phyloP scores from a whole-genome alignment of 192 early-diverging fungal species.

The Cladochytrium replicatum region DNA sequence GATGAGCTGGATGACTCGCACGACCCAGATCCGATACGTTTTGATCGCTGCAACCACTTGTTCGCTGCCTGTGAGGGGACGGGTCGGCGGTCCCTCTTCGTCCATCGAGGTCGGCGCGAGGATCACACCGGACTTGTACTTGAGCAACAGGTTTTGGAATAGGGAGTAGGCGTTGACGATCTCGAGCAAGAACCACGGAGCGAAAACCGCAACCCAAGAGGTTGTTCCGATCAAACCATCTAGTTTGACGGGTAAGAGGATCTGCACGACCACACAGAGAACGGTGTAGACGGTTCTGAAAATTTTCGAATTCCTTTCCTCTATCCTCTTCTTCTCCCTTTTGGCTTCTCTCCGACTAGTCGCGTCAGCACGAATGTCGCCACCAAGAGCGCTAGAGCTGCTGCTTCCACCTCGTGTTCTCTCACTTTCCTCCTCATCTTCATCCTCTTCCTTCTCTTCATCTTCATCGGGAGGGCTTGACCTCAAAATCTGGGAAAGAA shows the following conservation, averaged over 20 bases:
- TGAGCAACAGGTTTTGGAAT: constrained; percentile 19
- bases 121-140: no score
- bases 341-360: constrained; percentile 19
- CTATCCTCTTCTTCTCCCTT: constrained; percentile 29
- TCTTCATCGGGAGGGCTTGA: constrained; percentile 20
- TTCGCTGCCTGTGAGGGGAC: constrained; percentile 17
- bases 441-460: constrained; percentile 30
- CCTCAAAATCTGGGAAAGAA: constrained; percentile 18
- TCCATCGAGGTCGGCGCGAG: constrained; percentile 11
- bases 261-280: constrained; percentile 60
- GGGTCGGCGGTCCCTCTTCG: constrained; percentile 8
- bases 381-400: no score
- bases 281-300: constrained; percentile 37
- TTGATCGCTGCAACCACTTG: constrained; percentile 16
- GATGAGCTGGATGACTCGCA: constrained; percentile 57
- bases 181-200: constrained; percentile 80
- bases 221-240: constrained; percentile 52
- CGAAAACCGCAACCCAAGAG: constrained; percentile 59
- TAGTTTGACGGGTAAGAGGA: constrained; percentile 60
- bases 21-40: constrained; percentile 48
- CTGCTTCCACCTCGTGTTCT: no score
- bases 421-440: constrained; percentile 24
- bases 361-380: no score
- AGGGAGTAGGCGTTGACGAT: constrained; percentile 50
- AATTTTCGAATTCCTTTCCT: constrained; percentile 8